These are phyloP conservation scores for Ambrosia hybrid DNA, from an alignment of 140 eudicot species.

Conservation along the genomic window DNA sequence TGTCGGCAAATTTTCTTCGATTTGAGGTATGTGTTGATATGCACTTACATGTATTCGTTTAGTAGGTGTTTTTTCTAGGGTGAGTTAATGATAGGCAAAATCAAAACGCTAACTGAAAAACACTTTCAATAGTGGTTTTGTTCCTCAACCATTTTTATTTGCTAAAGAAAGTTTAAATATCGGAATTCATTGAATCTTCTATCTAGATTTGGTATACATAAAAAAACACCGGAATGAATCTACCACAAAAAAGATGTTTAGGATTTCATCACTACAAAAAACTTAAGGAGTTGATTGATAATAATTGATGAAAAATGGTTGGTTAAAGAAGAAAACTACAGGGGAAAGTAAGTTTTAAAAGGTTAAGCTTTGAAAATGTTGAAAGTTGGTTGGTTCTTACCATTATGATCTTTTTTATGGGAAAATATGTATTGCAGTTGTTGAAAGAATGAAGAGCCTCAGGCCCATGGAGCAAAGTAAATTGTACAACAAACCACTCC, in stretches of 20 bases:
- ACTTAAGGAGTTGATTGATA: background rate
- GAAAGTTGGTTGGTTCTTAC: background rate
- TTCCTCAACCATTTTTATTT: too few species aligned
- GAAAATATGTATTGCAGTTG: conserved; percentile 10
- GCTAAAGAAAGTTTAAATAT: background rate
- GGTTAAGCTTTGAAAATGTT: too few species aligned
- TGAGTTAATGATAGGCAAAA: background rate
- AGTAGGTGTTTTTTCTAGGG: background rate
- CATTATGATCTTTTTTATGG: background rate
- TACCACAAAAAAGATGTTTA: background rate
- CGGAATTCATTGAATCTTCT: too few species aligned
- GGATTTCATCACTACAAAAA: background rate
- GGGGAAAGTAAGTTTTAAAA: too few species aligned
- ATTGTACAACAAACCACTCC: conserved; percentile 74
- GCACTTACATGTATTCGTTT: background rate
- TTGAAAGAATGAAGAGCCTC: conserved; percentile 68
- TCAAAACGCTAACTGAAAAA: too few species aligned
- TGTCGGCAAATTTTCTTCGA: conserved; percentile 55
- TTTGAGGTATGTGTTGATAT: conserved; percentile 60
- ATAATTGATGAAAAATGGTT: background rate
- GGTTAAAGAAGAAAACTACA: background rate
- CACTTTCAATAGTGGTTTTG: background rate
- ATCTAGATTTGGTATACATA: background rate
- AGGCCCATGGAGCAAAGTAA: conserved; percentile 69
- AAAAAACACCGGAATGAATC: background rate